phyloP scores from a whole-genome alignment of 2,329 filamentous ascomycete species.

The Fusarium sp. region DNA sequence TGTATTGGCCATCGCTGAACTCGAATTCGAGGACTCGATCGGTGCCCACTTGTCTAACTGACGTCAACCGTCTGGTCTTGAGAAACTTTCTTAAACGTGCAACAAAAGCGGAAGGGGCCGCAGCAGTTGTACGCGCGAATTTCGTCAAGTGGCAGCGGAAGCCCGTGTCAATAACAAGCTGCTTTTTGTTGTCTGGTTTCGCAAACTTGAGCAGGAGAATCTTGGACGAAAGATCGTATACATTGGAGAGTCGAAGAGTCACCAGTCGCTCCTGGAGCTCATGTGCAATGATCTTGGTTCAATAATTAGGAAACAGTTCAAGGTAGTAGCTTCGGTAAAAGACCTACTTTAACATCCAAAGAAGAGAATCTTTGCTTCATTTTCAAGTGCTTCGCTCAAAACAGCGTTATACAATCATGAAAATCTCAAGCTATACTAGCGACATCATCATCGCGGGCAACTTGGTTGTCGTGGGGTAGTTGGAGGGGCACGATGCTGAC shows the following conservation, averaged over 20 bases:
- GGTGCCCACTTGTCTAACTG: conserved; percentile 86
- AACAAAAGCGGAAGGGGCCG: conserved; percentile 87
- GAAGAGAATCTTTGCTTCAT: conserved; percentile 87
- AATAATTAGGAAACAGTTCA: conserved; percentile 2
- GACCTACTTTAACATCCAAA: conserved; percentile 75
- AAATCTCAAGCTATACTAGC: conserved; percentile 17
- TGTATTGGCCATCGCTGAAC: conserved; percentile 91
- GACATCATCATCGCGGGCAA: conserved; percentile 21
- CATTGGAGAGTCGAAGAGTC: conserved; percentile 85
- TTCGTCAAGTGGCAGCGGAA: conserved; percentile 95
- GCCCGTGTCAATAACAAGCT: conserved; percentile 91
- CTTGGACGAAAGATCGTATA: conserved; percentile 95
- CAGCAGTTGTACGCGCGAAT: conserved; percentile 87
- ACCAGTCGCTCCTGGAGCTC: conserved; percentile 84
- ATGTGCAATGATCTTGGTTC: conserved; percentile 83
- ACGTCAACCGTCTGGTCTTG: conserved; percentile 85
- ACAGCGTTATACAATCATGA: conserved; percentile 11
- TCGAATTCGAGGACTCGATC: conserved; percentile 92
- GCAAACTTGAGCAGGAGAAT: conserved; percentile 97
- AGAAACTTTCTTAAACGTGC: conserved; percentile 86
- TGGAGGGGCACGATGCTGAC: conserved; percentile 36
- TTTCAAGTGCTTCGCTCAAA: conserved; percentile 37
- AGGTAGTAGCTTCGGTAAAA: neutral
- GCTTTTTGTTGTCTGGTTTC: conserved; percentile 87
- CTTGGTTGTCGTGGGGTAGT: conserved; percentile 17